Evolutionary conservation across 2,329 filamentous ascomycete genomes (phyloP).

Genomic region (Penicillium sclerotigenum): DNA sequence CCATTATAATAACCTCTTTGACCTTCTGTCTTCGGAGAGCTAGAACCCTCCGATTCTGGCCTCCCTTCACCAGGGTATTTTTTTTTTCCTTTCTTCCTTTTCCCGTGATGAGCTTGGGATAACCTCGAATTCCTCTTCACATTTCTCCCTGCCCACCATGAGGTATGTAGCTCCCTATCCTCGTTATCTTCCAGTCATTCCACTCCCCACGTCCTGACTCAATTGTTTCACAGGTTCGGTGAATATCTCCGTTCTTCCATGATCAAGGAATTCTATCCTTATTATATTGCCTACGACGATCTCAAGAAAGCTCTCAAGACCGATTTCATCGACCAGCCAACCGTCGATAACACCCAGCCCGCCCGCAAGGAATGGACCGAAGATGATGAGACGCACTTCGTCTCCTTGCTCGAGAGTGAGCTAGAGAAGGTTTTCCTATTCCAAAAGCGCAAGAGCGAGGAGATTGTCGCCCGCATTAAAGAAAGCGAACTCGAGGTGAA

Average conservation of each 20-base stretch:
- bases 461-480: slow-evolving; percentile 87
- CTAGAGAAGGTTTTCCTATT: slow-evolving; percentile 97
- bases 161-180: slow-evolving; percentile 9
- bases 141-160: slow-evolving; percentile 15
- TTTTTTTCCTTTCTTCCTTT: slow-evolving; percentile 3
- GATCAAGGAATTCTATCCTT: slow-evolving; percentile 95
- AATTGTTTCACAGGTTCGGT: slow-evolving; percentile 64
- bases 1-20: slow-evolving; percentile 2
- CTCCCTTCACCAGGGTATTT: neutral
- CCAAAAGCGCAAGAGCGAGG: slow-evolving; percentile 94
- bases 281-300: slow-evolving; percentile 97
- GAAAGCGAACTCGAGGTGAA: slow-evolving; percentile 85
- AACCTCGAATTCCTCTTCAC: neutral
- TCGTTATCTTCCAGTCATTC: neutral
- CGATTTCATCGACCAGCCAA: slow-evolving; percentile 56
- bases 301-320: slow-evolving; percentile 84
- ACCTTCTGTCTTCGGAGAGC: neutral
- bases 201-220: slow-evolving; percentile 14
- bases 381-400: slow-evolving; percentile 86
- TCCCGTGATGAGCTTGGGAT: slow-evolving; percentile 7
- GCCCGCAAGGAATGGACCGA: slow-evolving; percentile 73
- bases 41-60: slow-evolving; percentile 2
- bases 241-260: slow-evolving; percentile 93
- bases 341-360: slow-evolving; percentile 46
- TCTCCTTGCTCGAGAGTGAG: slow-evolving; percentile 81